A percentile compares a stretch with the other conserved stretches of the same genome.
phyloP scores from a whole-genome alignment of 1,284 basidiomycete genomes.

The Tilletiopsis washingtonensis region DNA sequence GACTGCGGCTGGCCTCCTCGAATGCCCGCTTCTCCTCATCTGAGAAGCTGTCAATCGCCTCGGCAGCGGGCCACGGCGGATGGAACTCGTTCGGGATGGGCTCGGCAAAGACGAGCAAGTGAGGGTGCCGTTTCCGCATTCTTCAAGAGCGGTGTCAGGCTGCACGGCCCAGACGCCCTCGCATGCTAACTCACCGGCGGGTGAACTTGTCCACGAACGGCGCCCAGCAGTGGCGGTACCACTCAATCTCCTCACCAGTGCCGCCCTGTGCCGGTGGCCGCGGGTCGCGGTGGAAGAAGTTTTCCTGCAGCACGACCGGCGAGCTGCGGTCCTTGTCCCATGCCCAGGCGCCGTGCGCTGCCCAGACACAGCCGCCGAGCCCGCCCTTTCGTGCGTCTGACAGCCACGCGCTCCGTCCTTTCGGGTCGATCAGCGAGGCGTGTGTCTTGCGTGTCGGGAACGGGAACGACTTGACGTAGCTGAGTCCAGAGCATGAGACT shows the following conservation, averaged over 20 bases:
- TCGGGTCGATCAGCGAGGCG: constrained; percentile 24
- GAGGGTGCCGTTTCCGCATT: constrained; percentile 5
- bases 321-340: constrained; percentile 66
- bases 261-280: constrained; percentile 43
- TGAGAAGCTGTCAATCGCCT: not conserved
- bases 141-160: not conserved
- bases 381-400: constrained; percentile 2
- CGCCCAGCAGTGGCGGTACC: constrained; percentile 43
- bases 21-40: constrained; percentile 5
- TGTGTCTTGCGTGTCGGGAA: constrained; percentile 39
- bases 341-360: constrained; percentile 85
- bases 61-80: constrained; percentile 27
- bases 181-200: constrained; percentile 8
- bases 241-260: constrained; percentile 34
- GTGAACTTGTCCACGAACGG: constrained; percentile 30
- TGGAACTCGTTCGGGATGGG: constrained; percentile 46
- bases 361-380: constrained; percentile 63
- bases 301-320: constrained; percentile 71
- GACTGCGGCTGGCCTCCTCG: constrained; percentile 10
- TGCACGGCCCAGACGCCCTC: not conserved
- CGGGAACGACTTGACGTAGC: constrained; percentile 43
- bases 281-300: constrained; percentile 64
- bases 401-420: constrained; percentile 27
- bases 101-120: constrained; percentile 28
- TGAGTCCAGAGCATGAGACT: not conserved